These are phyloP conservation scores for Sindora glabra DNA, from an alignment of 306 rosid genomes.

Conservation along the genomic window DNA sequence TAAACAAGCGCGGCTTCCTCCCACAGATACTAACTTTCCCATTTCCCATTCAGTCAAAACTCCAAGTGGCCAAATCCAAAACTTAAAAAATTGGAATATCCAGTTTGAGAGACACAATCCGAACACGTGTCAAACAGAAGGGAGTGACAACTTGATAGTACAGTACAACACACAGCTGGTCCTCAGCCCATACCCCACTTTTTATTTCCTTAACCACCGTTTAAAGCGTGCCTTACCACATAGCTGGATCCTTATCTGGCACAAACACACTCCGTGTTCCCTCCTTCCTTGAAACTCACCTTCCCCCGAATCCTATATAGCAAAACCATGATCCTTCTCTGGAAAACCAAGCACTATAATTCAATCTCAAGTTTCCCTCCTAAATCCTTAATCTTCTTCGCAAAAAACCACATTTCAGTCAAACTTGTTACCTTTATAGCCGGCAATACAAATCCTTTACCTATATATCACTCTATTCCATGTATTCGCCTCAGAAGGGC, in stretches of 20 bases:
- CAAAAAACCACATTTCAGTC: too few relatives aligned
- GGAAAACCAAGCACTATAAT: not conserved
- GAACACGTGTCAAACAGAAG: not conserved
- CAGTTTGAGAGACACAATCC: not conserved
- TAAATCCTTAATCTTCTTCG: too few relatives aligned
- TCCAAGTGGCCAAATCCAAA: not conserved
- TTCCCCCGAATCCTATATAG: not conserved
- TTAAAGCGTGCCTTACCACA: not conserved
- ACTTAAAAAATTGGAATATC: not conserved
- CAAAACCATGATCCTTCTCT: not conserved
- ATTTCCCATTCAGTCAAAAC: slow-evolving; percentile 25
- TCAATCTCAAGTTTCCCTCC: not conserved
- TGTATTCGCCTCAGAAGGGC: not conserved
- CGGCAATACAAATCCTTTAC: too few relatives aligned
- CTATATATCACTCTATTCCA: too few relatives aligned
- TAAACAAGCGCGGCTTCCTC: too few relatives aligned
- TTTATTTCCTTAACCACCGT: not conserved
- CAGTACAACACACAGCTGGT: not conserved
- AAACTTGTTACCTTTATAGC: too few relatives aligned
- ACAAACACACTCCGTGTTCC: slow-evolving; percentile 19
- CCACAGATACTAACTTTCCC: slow-evolving; percentile 24
- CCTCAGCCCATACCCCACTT: not conserved
- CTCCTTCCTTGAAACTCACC: slow-evolving; percentile 16
- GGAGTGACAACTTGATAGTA: not conserved
- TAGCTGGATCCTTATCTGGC: slow-evolving; percentile 31